Base-by-base conservation (phyloP, 331 rosid species). In the Pyracantha coccinea region DNA sequence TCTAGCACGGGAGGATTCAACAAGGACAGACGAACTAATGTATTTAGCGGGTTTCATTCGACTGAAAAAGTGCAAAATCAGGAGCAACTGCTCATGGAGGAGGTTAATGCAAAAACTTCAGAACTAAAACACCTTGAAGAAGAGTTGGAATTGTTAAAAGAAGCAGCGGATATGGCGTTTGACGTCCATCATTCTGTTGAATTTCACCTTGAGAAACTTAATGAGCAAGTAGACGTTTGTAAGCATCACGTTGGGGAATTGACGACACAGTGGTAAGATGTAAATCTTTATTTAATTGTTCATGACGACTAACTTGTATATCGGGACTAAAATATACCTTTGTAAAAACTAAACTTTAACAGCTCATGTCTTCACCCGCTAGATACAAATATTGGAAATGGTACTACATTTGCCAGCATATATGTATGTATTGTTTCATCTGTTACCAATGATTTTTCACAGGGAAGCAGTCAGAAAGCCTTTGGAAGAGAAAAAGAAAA, bases 401-500 rank as follows among this genome's bases (percentile, higher is more conserved):
- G 50, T 50, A 59, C 16, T 27, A 28, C 27, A 10, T 53, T 62
- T 38, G 50, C 33, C n/a, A 19, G 47, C 44, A 19, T n/a, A 2
- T 9, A 31, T 72, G 75, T 8, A 21, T 31, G 10, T 45, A 35
- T 53, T 33, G 7, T 61, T 75, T 73, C 27, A 31, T 28, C 53
- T 73, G 33, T 23, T 68, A 65, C 75, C 70, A 68, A 52, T 54
- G 14, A 72, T 75, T 64, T 79, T 62, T 78, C 53, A 10, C 89
- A 94, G 99, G 99, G 92, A 86, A 68, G 80, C 75, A 71, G 79
- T 73, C 68, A 86, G 81, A 84, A 85, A 80, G 82, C 81, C 81
- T 62, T 75, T 90, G 88, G 97, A 87, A 86, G 90, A 85, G 89
- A 91, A 80, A 79, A 92, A 79, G 83, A 78, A 45, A 77, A 76